phyloP scores from a whole-genome alignment of 768 basidiomycete species.

The Mrakia gelida region DNA sequence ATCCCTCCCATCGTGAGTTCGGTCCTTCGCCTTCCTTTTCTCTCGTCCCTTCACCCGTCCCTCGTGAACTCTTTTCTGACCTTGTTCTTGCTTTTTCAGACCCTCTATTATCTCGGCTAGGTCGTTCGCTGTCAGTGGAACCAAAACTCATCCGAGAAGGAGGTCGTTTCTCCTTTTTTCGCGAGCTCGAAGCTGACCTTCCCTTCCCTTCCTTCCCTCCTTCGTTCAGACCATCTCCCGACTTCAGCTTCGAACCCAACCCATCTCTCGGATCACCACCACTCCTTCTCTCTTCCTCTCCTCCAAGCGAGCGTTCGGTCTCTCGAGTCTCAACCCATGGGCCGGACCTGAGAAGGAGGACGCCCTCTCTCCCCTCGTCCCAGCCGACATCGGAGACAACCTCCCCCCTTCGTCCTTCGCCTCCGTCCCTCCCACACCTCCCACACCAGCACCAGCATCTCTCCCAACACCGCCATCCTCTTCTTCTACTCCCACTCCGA shows the following conservation, averaged over 20 bases:
- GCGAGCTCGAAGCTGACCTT: background rate
- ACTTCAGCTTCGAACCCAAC: background rate
- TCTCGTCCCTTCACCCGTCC: background rate
- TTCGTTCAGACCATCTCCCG: background rate
- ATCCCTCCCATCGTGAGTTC: background rate
- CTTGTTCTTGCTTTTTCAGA: background rate
- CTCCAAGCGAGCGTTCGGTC: background rate
- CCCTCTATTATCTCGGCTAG: background rate
- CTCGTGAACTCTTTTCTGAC: background rate
- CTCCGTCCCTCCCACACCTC: background rate
- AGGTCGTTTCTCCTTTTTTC: background rate
- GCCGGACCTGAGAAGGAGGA: background rate
- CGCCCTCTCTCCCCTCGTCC: background rate
- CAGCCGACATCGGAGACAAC: constrained; percentile 18
- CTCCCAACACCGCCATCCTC: background rate
- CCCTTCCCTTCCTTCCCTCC: background rate
- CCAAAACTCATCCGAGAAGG: background rate
- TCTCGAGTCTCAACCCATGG: background rate
- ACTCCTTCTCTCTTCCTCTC: background rate
- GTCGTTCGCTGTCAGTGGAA: background rate
- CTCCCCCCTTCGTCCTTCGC: background rate
- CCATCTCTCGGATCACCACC: background rate
- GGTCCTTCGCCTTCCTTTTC: background rate
- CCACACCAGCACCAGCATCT: background rate
- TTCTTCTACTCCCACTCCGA: background rate